Conservation (phyloP, 1,284 basidiomycete species). For the Rhodotorula glutinis region DNA sequence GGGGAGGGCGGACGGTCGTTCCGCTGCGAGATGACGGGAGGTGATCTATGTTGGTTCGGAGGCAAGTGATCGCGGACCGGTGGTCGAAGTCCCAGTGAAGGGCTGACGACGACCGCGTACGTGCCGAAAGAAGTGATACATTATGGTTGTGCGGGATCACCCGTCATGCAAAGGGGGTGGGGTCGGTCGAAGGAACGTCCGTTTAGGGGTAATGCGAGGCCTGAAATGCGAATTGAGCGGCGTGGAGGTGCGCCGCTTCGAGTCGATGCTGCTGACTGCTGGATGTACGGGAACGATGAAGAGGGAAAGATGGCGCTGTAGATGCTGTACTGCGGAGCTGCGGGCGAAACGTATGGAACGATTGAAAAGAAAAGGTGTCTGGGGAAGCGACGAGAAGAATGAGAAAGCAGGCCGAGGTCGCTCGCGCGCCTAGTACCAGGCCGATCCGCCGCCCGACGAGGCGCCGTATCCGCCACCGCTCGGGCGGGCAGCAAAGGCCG, state of each 20-base stretch:
- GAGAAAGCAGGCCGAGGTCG: neutral
- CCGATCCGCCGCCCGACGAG: constrained; percentile 11
- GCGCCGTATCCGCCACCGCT: constrained; percentile 26
- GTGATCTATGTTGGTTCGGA: constrained; percentile 1
- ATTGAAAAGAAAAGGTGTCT: neutral
- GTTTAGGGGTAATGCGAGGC: neutral
- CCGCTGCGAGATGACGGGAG: neutral
- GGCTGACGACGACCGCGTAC: constrained; percentile 1
- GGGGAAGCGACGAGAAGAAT: neutral
- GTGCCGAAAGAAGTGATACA: constrained; percentile 1
- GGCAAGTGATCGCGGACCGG: constrained; percentile 3
- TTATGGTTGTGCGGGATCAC: neutral
- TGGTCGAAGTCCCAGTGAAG: neutral
- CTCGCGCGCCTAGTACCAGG: constrained; percentile 20
- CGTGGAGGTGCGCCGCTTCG: constrained; percentile 1
- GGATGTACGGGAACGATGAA: neutral
- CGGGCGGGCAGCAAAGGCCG: constrained; percentile 34
- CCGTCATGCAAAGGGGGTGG: neutral
- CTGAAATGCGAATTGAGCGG: neutral
- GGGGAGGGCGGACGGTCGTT: neutral
- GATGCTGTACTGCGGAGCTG: constrained; percentile 3
- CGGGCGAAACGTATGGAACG: neutral
- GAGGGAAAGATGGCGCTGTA: neutral
- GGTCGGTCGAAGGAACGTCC: constrained; percentile 1
- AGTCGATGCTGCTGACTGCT: constrained; percentile 11